These are phyloP conservation scores for Saturnispora silvae DNA, from an alignment of 805 yeast genomes.

Conservation along the genomic window DNA sequence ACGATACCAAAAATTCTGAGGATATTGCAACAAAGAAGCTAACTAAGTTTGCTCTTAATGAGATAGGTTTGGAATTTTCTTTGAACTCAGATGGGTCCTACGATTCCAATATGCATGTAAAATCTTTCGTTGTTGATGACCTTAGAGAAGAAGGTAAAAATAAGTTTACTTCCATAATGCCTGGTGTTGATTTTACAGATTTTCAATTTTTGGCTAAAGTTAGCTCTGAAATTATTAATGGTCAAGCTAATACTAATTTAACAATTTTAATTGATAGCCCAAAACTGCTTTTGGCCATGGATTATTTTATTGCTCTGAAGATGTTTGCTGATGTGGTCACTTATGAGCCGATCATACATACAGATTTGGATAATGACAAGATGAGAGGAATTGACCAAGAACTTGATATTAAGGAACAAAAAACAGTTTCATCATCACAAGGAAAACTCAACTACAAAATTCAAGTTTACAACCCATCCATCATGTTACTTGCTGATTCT, in stretches of 20 bases:
- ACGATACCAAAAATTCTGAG: slow-evolving; percentile 32
- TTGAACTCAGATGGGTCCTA: slow-evolving; percentile 46
- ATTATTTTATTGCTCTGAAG: slow-evolving; percentile 71
- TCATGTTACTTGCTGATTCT: slow-evolving; percentile 75
- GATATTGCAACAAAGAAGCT: slow-evolving; percentile 33
- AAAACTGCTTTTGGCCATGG: slow-evolving; percentile 69
- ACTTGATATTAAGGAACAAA: slow-evolving; percentile 8
- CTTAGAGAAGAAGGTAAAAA: slow-evolving; percentile 51
- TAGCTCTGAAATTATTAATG: slow-evolving; percentile 28
- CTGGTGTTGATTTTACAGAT: slow-evolving; percentile 48
- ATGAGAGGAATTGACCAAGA: slow-evolving; percentile 9
- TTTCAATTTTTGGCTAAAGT: slow-evolving; percentile 61
- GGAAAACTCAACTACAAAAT: slow-evolving; percentile 38
- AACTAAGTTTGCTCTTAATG: slow-evolving; percentile 51
- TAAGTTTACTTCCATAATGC: slow-evolving; percentile 72
- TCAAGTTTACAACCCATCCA: slow-evolving; percentile 66
- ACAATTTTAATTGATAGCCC: slow-evolving; percentile 73
- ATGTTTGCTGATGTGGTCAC: slow-evolving; percentile 44
- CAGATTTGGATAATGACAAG: slow-evolving; percentile 12
- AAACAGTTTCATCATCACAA: neutral
- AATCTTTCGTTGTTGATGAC: slow-evolving; percentile 72
- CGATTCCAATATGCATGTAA: slow-evolving; percentile 50
- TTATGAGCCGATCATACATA: slow-evolving; percentile 16
- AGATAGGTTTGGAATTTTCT: slow-evolving; percentile 39
- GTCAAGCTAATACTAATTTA: slow-evolving; percentile 25